These are phyloP conservation scores for Bauhinia variegata DNA, from an alignment of 306 rosid genomes.

Conservation along the genomic window DNA sequence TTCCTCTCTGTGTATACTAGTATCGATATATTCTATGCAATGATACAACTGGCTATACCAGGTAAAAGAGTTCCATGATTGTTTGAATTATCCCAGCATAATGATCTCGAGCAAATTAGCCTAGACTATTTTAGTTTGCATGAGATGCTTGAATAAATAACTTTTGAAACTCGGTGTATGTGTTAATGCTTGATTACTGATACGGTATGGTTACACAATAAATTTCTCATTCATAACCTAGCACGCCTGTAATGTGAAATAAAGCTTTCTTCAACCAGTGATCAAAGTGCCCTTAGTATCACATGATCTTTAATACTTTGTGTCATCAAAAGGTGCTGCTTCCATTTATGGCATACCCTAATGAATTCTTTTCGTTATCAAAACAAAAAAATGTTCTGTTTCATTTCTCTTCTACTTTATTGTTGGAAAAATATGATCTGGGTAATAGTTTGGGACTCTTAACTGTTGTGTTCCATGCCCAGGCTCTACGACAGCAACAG, in stretches of 20 bases:
- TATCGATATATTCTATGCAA: background rate
- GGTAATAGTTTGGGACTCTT: constrained; percentile 22
- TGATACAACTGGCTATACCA: background rate
- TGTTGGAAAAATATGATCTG: background rate
- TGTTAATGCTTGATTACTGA: background rate
- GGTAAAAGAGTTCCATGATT: constrained; percentile 1
- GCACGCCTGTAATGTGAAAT: constrained; percentile 7
- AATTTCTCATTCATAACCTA: constrained; percentile 9
- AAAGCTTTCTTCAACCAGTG: constrained; percentile 13
- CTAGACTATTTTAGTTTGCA: too few relatives aligned
- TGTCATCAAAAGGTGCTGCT: background rate
- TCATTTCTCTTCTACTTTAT: constrained; percentile 1
- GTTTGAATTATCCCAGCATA: background rate
- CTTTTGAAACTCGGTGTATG: constrained; percentile 5
- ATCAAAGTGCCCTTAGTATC: constrained; percentile 6
- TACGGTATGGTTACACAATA: background rate
- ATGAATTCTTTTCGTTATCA: too few relatives aligned
- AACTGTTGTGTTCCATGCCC: constrained; percentile 32
- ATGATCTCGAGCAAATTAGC: background rate
- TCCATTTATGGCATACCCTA: background rate
- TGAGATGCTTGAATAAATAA: constrained; percentile 3
- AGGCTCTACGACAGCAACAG: constrained; percentile 83
- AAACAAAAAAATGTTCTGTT: background rate
- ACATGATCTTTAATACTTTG: too few relatives aligned
- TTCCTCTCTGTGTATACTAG: background rate